A percentile compares a stretch with the other conserved stretches of the same genome.
These are phyloP conservation scores for Septoria petroselini DNA, from an alignment of 2,329 filamentous ascomycete genomes.

Conservation along the genomic window DNA sequence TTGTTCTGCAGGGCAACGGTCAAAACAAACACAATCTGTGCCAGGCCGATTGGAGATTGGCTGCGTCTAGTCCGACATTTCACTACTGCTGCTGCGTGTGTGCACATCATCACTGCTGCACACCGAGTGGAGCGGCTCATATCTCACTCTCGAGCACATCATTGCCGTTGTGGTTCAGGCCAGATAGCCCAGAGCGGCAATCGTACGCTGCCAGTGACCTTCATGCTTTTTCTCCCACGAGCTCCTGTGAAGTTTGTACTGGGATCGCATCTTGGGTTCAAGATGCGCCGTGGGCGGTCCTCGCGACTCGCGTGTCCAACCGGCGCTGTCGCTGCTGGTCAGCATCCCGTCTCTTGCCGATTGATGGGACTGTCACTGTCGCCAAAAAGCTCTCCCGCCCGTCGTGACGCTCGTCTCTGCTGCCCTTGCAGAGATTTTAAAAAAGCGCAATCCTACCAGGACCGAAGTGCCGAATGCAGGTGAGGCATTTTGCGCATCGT, in stretches of 20 bases:
- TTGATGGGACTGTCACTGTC: constrained; percentile 7
- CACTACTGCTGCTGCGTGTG: background rate
- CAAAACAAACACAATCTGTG: constrained; percentile 18
- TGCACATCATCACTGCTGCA: background rate
- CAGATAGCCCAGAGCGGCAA: constrained; percentile 1
- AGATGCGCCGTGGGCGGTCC: constrained; percentile 14
- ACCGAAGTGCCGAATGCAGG: constrained; percentile 12
- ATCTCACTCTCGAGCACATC: constrained; percentile 1
- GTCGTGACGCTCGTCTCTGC: background rate
- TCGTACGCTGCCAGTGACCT: background rate
- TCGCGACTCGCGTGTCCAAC: constrained; percentile 15
- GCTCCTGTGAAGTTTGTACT: background rate
- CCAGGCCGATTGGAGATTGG: background rate
- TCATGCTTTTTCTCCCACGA: too few species aligned
- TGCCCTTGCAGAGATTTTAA: constrained; percentile 22
- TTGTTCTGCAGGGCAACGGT: constrained; percentile 16
- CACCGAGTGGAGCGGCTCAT: background rate
- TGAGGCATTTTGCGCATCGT: constrained; percentile 23
- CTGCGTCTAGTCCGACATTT: background rate
- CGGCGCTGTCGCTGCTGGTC: constrained; percentile 6
- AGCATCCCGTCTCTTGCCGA: constrained; percentile 19
- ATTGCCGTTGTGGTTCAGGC: background rate
- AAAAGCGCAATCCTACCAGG: constrained; percentile 10
- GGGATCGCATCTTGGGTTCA: background rate
- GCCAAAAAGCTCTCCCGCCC: background rate